Evolutionary conservation across 2,329 filamentous ascomycete species (phyloP), one percentile per base, ranked within the genome.

Genomic region (Mycosphaerella arachidis): DNA sequence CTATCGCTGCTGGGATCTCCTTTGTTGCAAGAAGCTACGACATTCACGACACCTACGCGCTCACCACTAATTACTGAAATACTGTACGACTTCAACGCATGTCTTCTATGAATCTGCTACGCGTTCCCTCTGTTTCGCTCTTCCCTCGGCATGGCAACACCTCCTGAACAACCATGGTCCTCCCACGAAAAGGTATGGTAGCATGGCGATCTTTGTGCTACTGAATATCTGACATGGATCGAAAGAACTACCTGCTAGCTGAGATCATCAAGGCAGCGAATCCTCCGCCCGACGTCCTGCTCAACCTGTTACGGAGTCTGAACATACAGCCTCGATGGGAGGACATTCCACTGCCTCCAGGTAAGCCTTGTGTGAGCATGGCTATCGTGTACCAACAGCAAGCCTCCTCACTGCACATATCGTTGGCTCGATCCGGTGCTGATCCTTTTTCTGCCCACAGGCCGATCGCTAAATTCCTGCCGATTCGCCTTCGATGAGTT

Each of bases 211-310:
- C 58, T 53, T 54, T 64, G 60, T 59, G 53, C 53, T 30, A 60
- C 57, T 30, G 40, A 48, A 56, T 46, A 13, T 55, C 62, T 67
- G 60, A 63, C 61, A 56, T 63, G 59, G 58, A 54, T 62, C 24
- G 37, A 53, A 63, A 75, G 72, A 71, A 74, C 60, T 70, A 72
- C 51, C 70, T 83, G 58, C 75, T 83, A 64, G 77, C 80, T 66
- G 81, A 83, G 68, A 78, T 81, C 63, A 73, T 83, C 65, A 83
- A 81, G 69, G 74, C 73, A 46, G 75, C 76, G 58, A 71, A 74
- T 48, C 72, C 81, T 57, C 72, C 76, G 46, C 75, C 78, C 52
- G 72, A 75, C 63, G 70, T 74, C 48, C 72, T 81, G 58, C 74
- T 78, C 63, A 70, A 75, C 58, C 70, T 79, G 63, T 74, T 82